Evolutionary conservation across 202 grass and related monocot species (phyloP).

Genomic region (Carex arenaria): DNA sequence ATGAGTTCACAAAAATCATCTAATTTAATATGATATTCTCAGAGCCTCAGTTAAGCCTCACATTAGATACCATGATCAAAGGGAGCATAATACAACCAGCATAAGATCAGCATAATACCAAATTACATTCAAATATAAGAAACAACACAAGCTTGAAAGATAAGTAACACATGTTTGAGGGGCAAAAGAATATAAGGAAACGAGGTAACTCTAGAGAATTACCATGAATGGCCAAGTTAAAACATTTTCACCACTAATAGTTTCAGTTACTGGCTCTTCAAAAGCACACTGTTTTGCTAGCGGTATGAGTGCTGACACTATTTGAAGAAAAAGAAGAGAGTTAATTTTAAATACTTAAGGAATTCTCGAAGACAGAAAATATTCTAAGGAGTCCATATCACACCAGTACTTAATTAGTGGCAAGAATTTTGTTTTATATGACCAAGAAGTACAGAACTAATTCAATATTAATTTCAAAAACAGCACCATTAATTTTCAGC

Average conservation of each 20-base stretch:
- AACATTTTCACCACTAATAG: conserved; percentile 79
- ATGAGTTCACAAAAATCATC: background rate
- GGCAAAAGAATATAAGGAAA: background rate
- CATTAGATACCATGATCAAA: background rate
- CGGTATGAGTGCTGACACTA: conserved; percentile 83
- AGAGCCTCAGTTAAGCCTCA: background rate
- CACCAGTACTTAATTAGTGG: background rate
- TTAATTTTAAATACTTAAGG: background rate
- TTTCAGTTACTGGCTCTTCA: conserved; percentile 80
- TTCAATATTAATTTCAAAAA: background rate
- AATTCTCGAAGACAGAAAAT: background rate
- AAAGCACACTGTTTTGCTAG: conserved; percentile 82
- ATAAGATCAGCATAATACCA: background rate
- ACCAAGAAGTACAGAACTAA: background rate
- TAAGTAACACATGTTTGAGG: background rate
- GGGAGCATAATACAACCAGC: background rate
- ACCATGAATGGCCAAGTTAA: conserved; percentile 90
- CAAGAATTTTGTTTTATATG: background rate
- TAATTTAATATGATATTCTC: background rate
- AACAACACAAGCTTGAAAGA: background rate
- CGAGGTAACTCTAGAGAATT: conserved; percentile 28
- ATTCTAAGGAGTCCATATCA: background rate
- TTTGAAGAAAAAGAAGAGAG: background rate
- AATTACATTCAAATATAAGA: background rate
- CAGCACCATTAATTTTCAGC: background rate